A percentile compares a stretch with the other conserved stretches of the same genome.
These are phyloP conservation scores for Lecanicillium sp. DNA, from an alignment of 2,329 filamentous ascomycete genomes.

Conservation along the genomic window DNA sequence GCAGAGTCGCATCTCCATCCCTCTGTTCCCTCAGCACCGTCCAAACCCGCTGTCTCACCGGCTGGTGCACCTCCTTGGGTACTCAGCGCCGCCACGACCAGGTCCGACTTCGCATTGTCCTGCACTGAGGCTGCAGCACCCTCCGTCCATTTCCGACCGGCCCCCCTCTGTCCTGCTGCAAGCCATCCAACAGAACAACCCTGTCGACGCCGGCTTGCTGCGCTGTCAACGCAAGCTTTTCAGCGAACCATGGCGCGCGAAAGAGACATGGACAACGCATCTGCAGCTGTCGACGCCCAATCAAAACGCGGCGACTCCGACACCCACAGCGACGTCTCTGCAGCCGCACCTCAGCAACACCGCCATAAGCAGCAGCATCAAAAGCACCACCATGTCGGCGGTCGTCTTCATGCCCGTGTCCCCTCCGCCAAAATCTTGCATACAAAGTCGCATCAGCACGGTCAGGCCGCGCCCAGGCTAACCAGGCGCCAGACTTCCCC, in stretches of 20 bases:
- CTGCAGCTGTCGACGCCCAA: slow-evolving; percentile 39
- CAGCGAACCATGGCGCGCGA: slow-evolving; percentile 35
- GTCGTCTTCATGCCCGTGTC: slow-evolving; percentile 38
- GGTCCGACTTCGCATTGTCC: slow-evolving; percentile 4
- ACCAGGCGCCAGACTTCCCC: slow-evolving; percentile 14
- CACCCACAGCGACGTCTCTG: slow-evolving; percentile 25
- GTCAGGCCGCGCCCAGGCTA: slow-evolving; percentile 13
- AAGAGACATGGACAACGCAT: slow-evolving; percentile 42
- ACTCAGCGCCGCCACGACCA: not conserved
- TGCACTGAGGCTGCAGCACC: not conserved
- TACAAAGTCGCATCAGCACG: slow-evolving; percentile 24
- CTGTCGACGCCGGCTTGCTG: slow-evolving; percentile 14
- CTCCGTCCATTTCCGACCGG: slow-evolving; percentile 4
- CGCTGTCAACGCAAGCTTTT: slow-evolving; percentile 14
- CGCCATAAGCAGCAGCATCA: slow-evolving; percentile 26
- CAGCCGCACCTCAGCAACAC: slow-evolving; percentile 16
- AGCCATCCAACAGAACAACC: slow-evolving; percentile 6
- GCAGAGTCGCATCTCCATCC: slow-evolving; percentile 6
- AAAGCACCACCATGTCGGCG: slow-evolving; percentile 31
- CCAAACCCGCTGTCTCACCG: slow-evolving; percentile 4
- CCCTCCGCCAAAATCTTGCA: slow-evolving; percentile 42
- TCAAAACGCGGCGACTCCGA: slow-evolving; percentile 43
- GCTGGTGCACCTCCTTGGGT: not conserved
- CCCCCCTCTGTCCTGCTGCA: slow-evolving; percentile 1
- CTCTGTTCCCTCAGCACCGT: not conserved